Conservation (phyloP, 306 rosid genomes). For the Cucurbita pepo region DNA sequence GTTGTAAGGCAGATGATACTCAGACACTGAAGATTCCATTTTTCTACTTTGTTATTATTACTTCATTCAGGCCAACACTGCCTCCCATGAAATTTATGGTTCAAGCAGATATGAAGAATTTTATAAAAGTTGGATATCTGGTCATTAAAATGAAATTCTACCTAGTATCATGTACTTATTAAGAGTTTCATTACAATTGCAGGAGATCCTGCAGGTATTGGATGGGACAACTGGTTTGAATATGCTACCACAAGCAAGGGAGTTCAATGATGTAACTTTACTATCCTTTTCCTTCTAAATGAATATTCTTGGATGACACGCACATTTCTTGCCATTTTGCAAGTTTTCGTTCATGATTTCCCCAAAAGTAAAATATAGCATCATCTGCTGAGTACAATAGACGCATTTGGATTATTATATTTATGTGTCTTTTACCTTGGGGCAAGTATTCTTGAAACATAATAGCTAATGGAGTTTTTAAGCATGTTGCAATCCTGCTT, state of each 20-base stretch:
- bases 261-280: slow-evolving; percentile 68
- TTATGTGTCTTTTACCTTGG: not conserved
- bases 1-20: not conserved
- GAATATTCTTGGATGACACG: not conserved
- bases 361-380: not conserved
- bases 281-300: slow-evolving; percentile 1
- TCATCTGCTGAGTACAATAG: not conserved
- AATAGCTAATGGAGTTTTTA: not conserved
- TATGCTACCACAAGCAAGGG: slow-evolving; percentile 95
- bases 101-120: not conserved
- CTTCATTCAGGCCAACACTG: not conserved
- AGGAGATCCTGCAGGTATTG: slow-evolving; percentile 88
- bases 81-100: not conserved
- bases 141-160: not conserved
- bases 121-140: not conserved
- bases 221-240: slow-evolving; percentile 98
- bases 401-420: not conserved
- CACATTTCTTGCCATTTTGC: not conserved
- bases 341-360: not conserved
- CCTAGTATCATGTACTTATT: not conserved
- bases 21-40: not conserved
- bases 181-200: slow-evolving; percentile 13
- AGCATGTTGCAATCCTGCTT: not conserved
- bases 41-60: not conserved
- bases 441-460: not conserved